phyloP scores from a whole-genome alignment of 106 monocot genomes.

The Posidonia australis region DNA sequence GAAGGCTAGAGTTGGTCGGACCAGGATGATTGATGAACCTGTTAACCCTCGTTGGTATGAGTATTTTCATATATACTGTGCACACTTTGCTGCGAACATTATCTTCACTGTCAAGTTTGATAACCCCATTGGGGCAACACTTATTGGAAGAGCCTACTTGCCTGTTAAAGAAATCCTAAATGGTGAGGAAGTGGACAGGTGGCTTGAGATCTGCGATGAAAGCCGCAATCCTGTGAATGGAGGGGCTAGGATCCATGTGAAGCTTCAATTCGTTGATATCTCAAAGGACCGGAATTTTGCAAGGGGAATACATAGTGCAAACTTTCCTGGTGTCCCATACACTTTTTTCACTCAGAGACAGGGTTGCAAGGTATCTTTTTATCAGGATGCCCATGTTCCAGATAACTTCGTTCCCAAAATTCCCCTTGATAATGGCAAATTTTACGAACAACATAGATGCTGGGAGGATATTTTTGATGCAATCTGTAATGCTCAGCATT shows the following conservation, averaged over 20 bases:
- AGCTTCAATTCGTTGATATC: constrained; percentile 46
- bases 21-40: constrained; percentile 43
- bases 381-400: constrained; percentile 65
- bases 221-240: constrained; percentile 27
- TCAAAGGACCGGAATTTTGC: constrained; percentile 40
- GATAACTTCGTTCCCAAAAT: constrained; percentile 48
- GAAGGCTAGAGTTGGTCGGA: constrained; percentile 73
- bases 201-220: constrained; percentile 51
- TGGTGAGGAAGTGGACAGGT: constrained; percentile 45
- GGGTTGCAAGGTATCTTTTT: constrained; percentile 53
- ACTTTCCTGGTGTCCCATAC: constrained; percentile 63
- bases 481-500: constrained; percentile 42
- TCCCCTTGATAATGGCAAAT: constrained; percentile 32
- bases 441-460: constrained; percentile 55
- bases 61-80: constrained; percentile 70
- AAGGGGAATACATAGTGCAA: constrained; percentile 34
- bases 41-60: constrained; percentile 60
- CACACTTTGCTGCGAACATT: constrained; percentile 39
- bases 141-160: constrained; percentile 57
- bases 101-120: constrained; percentile 56
- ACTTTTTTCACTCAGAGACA: constrained; percentile 61
- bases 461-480: constrained; percentile 83
- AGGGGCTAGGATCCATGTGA: constrained; percentile 58
- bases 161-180: constrained; percentile 38
- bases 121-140: constrained; percentile 39